phyloP scores from a whole-genome alignment of 257 asterid species.

The Paulownia fortunei region DNA sequence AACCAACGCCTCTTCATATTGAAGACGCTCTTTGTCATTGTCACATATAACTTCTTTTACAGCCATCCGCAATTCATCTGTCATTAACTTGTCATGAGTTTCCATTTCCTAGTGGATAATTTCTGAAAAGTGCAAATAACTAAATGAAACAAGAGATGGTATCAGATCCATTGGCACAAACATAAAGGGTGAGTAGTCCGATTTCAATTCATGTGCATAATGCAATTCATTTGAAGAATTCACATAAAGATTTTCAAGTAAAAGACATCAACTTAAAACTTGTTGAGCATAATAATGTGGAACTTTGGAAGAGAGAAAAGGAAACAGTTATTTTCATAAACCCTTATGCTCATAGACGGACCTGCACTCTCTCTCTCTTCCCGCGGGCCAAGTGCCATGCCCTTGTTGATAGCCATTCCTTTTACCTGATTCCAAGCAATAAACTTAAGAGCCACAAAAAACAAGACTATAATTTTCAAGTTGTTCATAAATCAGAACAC shows the following conservation, averaged over 20 bases:
- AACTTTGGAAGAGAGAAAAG: background rate
- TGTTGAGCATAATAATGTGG: background rate
- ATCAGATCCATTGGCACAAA: background rate
- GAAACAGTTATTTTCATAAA: slow-evolving; percentile 5
- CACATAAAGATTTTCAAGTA: background rate
- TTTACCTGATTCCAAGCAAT: slow-evolving; percentile 66
- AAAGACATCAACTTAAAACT: background rate
- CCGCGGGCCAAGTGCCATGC: slow-evolving; percentile 57
- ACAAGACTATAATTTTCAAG: slow-evolving; percentile 19
- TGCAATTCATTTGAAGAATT: background rate
- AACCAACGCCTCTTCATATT: slow-evolving; percentile 82
- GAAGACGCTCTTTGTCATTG: slow-evolving; percentile 56
- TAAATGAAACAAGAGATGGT: slow-evolving; percentile 15
- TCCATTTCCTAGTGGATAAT: background rate
- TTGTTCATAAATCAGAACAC: background rate
- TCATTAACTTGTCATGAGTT: slow-evolving; percentile 23
- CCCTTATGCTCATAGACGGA: slow-evolving; percentile 32
- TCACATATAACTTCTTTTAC: slow-evolving; percentile 93
- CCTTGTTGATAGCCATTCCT: slow-evolving; percentile 97
- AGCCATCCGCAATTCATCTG: slow-evolving; percentile 94
- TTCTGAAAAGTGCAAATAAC: background rate
- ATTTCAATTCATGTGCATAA: background rate
- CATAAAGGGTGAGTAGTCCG: background rate
- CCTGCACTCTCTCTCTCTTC: slow-evolving; percentile 95
- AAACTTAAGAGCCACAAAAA: slow-evolving; percentile 8